phyloP scores from a whole-genome alignment of 805 yeast genomes.

The Metschnikowia bowlesiae region DNA sequence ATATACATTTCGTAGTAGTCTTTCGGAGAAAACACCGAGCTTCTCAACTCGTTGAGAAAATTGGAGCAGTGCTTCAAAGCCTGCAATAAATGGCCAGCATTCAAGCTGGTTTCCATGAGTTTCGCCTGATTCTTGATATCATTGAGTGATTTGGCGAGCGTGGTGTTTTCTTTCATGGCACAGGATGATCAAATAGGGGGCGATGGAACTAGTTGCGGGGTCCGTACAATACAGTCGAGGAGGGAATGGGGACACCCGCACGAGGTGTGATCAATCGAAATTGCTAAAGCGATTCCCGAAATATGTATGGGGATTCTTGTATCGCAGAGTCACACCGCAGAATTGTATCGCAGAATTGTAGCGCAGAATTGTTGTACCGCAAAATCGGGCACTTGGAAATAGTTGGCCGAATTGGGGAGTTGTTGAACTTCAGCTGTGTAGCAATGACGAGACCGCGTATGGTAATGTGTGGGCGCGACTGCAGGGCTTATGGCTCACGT shows the following conservation, averaged over 20 bases:
- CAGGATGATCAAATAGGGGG: not conserved
- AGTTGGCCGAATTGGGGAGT: too few relatives aligned
- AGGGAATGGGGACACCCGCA: not conserved
- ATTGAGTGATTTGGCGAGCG: constrained; percentile 21
- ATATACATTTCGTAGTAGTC: constrained; percentile 91
- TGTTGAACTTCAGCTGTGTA: too few relatives aligned
- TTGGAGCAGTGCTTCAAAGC: constrained; percentile 85
- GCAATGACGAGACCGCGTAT: too few relatives aligned
- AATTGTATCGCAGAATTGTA: too few relatives aligned
- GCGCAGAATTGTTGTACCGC: too few relatives aligned
- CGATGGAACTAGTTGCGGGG: not conserved
- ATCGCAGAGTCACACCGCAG: too few relatives aligned
- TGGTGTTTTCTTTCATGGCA: constrained; percentile 9
- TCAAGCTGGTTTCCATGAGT: constrained; percentile 73
- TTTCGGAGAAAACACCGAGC: constrained; percentile 73
- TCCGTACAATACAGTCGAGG: not conserved
- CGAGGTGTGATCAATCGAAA: not conserved
- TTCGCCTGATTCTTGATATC: constrained; percentile 65
- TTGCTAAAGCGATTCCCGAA: not conserved
- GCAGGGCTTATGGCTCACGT: too few relatives aligned
- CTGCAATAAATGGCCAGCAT: constrained; percentile 65
- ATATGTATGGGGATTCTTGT: too few relatives aligned
- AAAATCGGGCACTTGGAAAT: too few relatives aligned
- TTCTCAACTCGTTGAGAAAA: constrained; percentile 75
- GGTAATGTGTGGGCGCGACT: too few relatives aligned